These are phyloP conservation scores for Tulasnella sp. DNA, from an alignment of 768 basidiomycete species.

Conservation along the genomic window DNA sequence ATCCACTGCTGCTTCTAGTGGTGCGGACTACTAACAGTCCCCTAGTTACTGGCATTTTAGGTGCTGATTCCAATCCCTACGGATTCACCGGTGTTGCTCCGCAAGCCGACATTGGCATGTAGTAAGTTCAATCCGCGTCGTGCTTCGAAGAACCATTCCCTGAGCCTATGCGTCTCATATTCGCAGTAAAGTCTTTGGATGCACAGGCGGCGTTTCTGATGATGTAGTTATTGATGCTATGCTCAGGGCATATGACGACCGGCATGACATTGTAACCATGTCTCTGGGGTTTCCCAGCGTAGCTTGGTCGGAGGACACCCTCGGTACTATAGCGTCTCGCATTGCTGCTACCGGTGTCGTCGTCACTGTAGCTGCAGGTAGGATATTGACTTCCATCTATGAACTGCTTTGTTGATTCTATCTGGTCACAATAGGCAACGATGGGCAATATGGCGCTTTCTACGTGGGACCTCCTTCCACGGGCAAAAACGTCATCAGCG, in stretches of 20 bases:
- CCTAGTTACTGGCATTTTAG: not conserved
- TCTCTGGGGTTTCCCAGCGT: too few species aligned
- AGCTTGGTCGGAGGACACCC: not conserved
- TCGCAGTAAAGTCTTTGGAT: slow-evolving; percentile 22
- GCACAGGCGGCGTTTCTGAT: not conserved
- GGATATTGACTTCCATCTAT: not conserved
- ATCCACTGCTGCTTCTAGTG: not conserved
- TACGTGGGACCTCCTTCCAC: slow-evolving; percentile 38
- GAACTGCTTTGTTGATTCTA: not conserved
- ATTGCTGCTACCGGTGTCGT: slow-evolving; percentile 54
- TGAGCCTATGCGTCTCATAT: not conserved
- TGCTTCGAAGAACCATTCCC: too few species aligned
- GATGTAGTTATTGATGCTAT: slow-evolving; percentile 16
- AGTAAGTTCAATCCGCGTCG: not conserved
- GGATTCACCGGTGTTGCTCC: slow-evolving; percentile 70
- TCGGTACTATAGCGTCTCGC: slow-evolving; percentile 52
- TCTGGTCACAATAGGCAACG: slow-evolving; percentile 33
- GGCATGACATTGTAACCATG: slow-evolving; percentile 13
- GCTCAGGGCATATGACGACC: slow-evolving; percentile 15
- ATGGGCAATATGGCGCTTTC: slow-evolving; percentile 39
- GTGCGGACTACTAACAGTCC: not conserved
- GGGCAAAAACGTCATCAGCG: slow-evolving; percentile 38
- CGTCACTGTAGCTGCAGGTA: slow-evolving; percentile 42
- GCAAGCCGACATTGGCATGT: slow-evolving; percentile 47
- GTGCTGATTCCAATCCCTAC: slow-evolving; percentile 38